Base-by-base conservation (phyloP, 345 rosid genomes). In the Physaria fendleri region DNA sequence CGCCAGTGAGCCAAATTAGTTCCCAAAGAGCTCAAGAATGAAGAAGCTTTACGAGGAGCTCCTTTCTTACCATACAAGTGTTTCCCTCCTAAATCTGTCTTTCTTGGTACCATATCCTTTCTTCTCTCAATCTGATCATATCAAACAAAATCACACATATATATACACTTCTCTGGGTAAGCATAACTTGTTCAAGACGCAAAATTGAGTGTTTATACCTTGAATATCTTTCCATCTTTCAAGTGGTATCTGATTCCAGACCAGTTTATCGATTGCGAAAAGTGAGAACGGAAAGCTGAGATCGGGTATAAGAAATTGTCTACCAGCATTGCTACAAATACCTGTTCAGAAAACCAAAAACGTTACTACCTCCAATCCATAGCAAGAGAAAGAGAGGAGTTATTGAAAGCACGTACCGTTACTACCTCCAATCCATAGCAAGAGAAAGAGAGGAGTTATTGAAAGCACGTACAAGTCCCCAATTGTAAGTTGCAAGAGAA, bases 181-280 rank as follows among this genome's bases (percentile, higher is more conserved):
- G 4, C 37, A 49, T 5, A 9, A 28, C 41, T 30, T 12, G 25
- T 21, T n/a, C n/a, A 32, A 46, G 39, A 27, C 23, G 1, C n/a
- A n/a, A n/a, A 33, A 10, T n/a, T 48, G 50, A 11, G n/a, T n/a
- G n/a, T n/a, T 57, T 56, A 79, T n/a, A 89, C 99, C 88, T 89
- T 87, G 82, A 56, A 29, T 52, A 93, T 83, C 81, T 87, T 93
- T 49, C 99, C 99, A 62, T 87, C 64, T 81, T 68, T 86, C 81
- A 89, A 77, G 77, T 87, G 80, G 69, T 93, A 93, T 59, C 88
- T 76, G 53, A 85, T 85, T 46, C 99, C 99, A 56, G 97, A 93
- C 99, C 97, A 93, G 72, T 87, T 89, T 74, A 93, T 93, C 8
- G 97, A 89, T 69, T 87, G 99, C 38, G 88, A 80, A 69, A 93